Evolutionary conservation across 176 grass and related monocot species (phyloP).

Genomic region (Avena sativa): DNA sequence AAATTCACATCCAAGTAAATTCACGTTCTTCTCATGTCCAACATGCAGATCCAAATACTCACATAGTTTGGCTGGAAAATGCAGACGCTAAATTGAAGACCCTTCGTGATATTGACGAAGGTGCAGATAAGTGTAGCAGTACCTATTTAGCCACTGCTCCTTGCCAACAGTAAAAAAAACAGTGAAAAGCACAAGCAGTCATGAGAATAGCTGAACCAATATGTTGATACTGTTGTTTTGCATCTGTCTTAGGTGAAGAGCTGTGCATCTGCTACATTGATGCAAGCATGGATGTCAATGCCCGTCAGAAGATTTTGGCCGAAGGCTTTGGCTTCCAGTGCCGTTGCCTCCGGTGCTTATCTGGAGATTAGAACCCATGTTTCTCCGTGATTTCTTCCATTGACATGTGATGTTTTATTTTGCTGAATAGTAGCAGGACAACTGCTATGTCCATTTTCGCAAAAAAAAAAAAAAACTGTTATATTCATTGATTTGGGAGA

Average conservation of each 20-base stretch:
- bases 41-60: conserved; percentile 85
- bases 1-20: conserved; percentile 55
- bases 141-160: neutral
- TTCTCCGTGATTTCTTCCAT: neutral
- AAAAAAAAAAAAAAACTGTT: neutral
- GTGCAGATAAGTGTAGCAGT: conserved; percentile 32
- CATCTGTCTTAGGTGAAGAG: conserved; percentile 70
- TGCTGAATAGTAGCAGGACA: neutral
- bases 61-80: conserved; percentile 80
- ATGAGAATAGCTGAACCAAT: neutral
- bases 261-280: conserved; percentile 92
- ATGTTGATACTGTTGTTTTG: neutral
- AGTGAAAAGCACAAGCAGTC: neutral
- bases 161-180: neutral
- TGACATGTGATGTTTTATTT: neutral
- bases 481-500: neutral
- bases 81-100: conserved; percentile 72
- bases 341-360: conserved; percentile 66
- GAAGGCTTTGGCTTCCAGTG: conserved; percentile 87
- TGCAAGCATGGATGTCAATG: conserved; percentile 74
- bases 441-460: neutral
- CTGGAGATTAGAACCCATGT: conserved; percentile 56
- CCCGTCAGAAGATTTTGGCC: conserved; percentile 80
- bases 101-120: conserved; percentile 72
- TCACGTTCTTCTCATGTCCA: conserved; percentile 32